Percentiles rank a stretch among this genome's conserved stretches.
phyloP scores from a whole-genome alignment of 306 rosid species.

The Cucurbita pepo region DNA sequence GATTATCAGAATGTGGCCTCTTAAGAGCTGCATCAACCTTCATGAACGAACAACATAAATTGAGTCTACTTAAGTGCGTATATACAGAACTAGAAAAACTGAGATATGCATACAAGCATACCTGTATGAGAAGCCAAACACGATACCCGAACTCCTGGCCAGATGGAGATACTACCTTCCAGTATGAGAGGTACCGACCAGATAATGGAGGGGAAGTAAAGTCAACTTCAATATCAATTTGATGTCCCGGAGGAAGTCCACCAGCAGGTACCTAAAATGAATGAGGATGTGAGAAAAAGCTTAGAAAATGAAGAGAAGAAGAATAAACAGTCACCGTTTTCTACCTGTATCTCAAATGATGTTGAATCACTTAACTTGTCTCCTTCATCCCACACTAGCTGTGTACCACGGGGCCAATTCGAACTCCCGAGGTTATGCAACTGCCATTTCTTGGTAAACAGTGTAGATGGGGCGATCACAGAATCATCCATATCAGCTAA shows the following conservation, averaged over 20 bases:
- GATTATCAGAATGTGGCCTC: conserved; percentile 26
- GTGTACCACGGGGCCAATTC: conserved; percentile 62
- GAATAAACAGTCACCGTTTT: not conserved
- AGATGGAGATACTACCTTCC: conserved; percentile 65
- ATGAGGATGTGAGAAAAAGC: not conserved
- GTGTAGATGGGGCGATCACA: conserved; percentile 57
- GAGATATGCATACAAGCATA: conserved; percentile 7
- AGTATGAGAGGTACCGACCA: conserved; percentile 69
- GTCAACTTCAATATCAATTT: conserved; percentile 72
- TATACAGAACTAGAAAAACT: not conserved
- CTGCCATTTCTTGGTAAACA: conserved; percentile 88
- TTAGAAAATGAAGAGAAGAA: not conserved
- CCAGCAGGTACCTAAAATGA: conserved; percentile 32
- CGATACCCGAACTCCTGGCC: conserved; percentile 82
- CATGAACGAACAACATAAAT: not conserved
- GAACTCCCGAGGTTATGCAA: conserved; percentile 59
- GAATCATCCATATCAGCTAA: conserved; percentile 77
- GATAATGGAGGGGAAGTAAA: conserved; percentile 52
- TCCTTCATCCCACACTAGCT: conserved; percentile 75
- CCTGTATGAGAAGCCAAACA: conserved; percentile 86
- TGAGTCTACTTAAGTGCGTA: not conserved
- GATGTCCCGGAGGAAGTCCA: conserved; percentile 38
- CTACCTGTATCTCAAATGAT: conserved; percentile 56
- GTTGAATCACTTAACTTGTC: conserved; percentile 22
- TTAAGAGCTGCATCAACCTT: conserved; percentile 60